These are phyloP conservation scores for Calamus simplicifolius DNA, from an alignment of 176 grass and related monocot genomes.

Conservation along the genomic window DNA sequence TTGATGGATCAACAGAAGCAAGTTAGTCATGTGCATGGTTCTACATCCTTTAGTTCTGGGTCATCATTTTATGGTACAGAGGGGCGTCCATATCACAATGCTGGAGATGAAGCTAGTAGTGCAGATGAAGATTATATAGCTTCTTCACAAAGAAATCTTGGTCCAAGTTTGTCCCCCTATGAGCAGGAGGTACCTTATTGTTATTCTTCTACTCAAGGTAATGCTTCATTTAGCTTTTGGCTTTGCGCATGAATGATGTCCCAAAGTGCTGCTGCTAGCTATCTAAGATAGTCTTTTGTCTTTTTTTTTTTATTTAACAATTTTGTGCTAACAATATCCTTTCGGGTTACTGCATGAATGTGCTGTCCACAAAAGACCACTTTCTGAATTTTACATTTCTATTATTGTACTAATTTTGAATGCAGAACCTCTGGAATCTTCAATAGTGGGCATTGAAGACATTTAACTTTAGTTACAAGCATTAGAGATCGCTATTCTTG, in stretches of 20 bases:
- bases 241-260: conserved; percentile 26
- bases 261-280: too few relatives aligned
- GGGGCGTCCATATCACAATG: conserved; percentile 26
- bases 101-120: conserved; percentile 37
- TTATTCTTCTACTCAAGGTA: conserved; percentile 87
- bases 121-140: conserved; percentile 41
- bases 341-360: too few relatives aligned
- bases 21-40: conserved; percentile 46
- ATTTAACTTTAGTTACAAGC: too few relatives aligned
- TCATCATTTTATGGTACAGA: conserved; percentile 24
- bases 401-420: too few relatives aligned
- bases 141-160: conserved; percentile 34
- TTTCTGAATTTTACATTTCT: too few relatives aligned
- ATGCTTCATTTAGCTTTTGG: conserved; percentile 49
- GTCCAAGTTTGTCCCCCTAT: conserved; percentile 50
- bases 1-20: conserved; percentile 54
- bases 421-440: too few relatives aligned
- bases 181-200: conserved; percentile 90
- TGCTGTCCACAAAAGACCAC: too few relatives aligned
- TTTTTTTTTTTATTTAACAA: too few relatives aligned
- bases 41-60: conserved; percentile 28
- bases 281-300: too few relatives aligned
- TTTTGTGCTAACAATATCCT: too few relatives aligned
- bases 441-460: too few relatives aligned
- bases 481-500: too few relatives aligned